phyloP scores from a whole-genome alignment of 2,329 filamentous ascomycete species.

The Sclerotinia borealis region DNA sequence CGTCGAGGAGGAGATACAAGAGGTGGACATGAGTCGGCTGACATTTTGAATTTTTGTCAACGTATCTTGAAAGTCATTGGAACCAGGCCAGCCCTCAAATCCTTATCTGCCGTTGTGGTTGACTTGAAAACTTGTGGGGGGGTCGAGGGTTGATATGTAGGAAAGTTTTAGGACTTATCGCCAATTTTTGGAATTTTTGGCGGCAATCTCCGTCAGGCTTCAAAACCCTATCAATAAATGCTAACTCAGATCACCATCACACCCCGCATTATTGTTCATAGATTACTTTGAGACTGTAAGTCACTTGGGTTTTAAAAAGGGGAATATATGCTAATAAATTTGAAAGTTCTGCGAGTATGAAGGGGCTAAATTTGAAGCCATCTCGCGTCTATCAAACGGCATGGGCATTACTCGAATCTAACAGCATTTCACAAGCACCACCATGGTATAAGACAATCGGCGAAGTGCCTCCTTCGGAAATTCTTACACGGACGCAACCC shows the following conservation, averaged over 20 bases:
- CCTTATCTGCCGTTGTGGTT: constrained; percentile 6
- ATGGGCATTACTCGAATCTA: constrained; percentile 39
- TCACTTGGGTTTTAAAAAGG: neutral
- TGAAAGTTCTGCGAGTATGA: constrained; percentile 20
- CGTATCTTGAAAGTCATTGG: constrained; percentile 22
- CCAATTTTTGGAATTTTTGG: constrained; percentile 4
- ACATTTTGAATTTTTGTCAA: constrained; percentile 46
- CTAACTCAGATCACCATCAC: constrained; percentile 1
- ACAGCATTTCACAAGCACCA: constrained; percentile 34
- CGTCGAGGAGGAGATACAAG: constrained; percentile 46
- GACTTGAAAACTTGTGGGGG: constrained; percentile 6
- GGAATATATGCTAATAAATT: neutral
- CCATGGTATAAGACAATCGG: constrained; percentile 33
- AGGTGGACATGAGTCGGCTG: constrained; percentile 57
- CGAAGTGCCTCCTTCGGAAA: constrained; percentile 48
- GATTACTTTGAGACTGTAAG: neutral
- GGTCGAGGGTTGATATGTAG: constrained; percentile 9
- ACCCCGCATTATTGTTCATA: constrained; percentile 3
- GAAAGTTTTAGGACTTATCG: constrained; percentile 9
- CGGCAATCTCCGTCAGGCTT: constrained; percentile 7
- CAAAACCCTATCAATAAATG: constrained; percentile 8
- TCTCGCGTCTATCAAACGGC: constrained; percentile 44
- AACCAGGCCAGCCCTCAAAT: constrained; percentile 11
- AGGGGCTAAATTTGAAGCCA: constrained; percentile 34
- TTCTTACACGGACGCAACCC: constrained; percentile 48